Conservation (phyloP, 1,284 basidiomycete species). For the Phylloboletellus chloephorus region DNA sequence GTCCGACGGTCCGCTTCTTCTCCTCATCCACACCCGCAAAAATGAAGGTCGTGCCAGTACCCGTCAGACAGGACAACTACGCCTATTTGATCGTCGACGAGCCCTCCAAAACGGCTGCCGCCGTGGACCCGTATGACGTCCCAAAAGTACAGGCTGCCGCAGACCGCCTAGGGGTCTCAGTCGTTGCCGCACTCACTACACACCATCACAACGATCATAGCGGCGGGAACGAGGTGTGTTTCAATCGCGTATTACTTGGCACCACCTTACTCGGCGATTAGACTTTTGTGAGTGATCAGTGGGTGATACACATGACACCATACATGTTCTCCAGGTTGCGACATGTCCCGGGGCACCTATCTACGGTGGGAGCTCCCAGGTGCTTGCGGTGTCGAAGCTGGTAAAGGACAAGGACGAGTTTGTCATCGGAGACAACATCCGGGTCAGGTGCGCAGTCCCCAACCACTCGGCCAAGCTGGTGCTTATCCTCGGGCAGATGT, state of each 20-base stretch:
- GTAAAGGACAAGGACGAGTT: conserved; percentile 80
- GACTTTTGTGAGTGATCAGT: conserved; percentile 48
- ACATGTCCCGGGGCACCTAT: conserved; percentile 68
- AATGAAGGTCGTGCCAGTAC: conserved; percentile 75
- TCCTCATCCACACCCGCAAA: conserved; percentile 23
- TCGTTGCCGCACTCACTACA: conserved; percentile 78
- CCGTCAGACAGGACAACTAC: conserved; percentile 81
- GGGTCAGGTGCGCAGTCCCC: conserved; percentile 52
- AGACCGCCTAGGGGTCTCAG: conserved; percentile 58
- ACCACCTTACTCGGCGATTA: conserved; percentile 24
- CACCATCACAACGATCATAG: conserved; percentile 91
- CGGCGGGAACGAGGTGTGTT: conserved; percentile 72
- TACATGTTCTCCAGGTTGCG: conserved; percentile 42
- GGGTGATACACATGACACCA: conserved; percentile 6
- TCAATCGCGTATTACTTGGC: conserved; percentile 7
- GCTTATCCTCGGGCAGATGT: conserved; percentile 45
- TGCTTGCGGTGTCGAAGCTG: conserved; percentile 63
- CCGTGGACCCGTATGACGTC: conserved; percentile 81
- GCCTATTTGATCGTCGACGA: conserved; percentile 84
- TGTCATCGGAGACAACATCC: conserved; percentile 62
- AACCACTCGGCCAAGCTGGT: not conserved
- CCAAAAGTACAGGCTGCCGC: conserved; percentile 68
- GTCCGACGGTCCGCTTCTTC: conserved; percentile 22
- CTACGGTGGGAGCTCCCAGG: conserved; percentile 78
- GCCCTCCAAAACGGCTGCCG: conserved; percentile 63